Base-by-base conservation (phyloP, 179 eudicot species). In the Silene noctiflora region DNA sequence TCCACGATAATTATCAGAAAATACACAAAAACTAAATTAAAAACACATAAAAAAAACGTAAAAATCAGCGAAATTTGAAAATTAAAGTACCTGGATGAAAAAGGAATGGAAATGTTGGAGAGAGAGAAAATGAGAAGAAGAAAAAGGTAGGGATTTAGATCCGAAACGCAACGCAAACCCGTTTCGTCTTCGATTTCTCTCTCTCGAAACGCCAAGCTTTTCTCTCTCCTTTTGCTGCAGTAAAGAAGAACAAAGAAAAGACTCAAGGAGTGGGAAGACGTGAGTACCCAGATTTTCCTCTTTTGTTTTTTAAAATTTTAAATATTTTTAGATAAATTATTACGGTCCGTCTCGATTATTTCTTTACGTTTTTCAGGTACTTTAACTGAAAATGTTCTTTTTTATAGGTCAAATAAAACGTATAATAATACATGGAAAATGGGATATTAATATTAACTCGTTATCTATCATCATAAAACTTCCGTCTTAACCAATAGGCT, bases 201-300 rank as follows among this genome's bases (percentile, higher is more conserved):
- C 71, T 67, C 71, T 17, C 71, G 71, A 67, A 35, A 67, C 71
- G 71, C 13, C 48, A 33, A 35, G 14, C 24, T 35, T 67, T 35
- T 19, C 51, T 65, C 19, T 33, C 70, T 66, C 19, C n/a, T 65
- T 31, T 12, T 11, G 67, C 13, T 9, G 10, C 55, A 51, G 58
- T 51, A 51, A 4, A 3, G 55, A 51, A 12, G 17, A 11, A 14
- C 4, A 51, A 51, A 14, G 3, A 9, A 51, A 51, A 19, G 58
- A 33, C 39, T 33, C 39, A 5, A 51, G 58, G n/a, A 51, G 58
- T 13, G n/a, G 58, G 58, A 51, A 51, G 58, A 51, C 58, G 58
- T 51, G 58, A 51, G 19, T 12, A 51, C n/a, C n/a, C 58, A 51
- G 58, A 51, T 51, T 51, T 51, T 51, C 46, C 11, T 39, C 6